Conservation (phyloP, 2,329 filamentous ascomycete genomes). For the Pezicula rhizophila region DNA sequence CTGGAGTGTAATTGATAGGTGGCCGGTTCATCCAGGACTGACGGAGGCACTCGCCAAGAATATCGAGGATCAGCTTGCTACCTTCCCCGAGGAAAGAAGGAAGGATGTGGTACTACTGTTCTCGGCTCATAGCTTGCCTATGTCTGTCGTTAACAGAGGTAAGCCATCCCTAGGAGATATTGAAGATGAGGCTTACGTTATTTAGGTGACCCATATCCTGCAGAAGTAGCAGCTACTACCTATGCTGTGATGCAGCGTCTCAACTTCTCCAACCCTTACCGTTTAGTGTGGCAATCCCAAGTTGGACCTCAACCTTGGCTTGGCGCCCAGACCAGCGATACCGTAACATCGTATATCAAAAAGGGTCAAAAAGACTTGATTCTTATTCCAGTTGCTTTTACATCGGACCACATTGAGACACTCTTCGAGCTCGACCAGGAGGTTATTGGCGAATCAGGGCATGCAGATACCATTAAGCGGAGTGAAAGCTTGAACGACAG, state of each 20-base stretch:
- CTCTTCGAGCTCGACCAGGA: slow-evolving; percentile 91
- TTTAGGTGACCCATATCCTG: slow-evolving; percentile 83
- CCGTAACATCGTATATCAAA: slow-evolving; percentile 81
- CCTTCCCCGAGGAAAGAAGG: slow-evolving; percentile 76
- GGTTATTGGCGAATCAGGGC: slow-evolving; percentile 82
- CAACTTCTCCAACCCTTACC: slow-evolving; percentile 82
- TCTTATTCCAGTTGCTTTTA: slow-evolving; percentile 93
- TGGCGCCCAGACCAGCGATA: slow-evolving; percentile 84
- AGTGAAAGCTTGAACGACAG: slow-evolving; percentile 90
- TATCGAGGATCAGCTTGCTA: slow-evolving; percentile 76
- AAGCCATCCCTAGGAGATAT: slow-evolving; percentile 19
- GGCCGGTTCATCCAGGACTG: slow-evolving; percentile 86
- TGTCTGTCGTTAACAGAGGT: slow-evolving; percentile 95
- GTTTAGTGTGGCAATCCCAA: slow-evolving; percentile 96
- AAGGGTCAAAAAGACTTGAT: slow-evolving; percentile 89
- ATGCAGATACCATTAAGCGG: slow-evolving; percentile 75
- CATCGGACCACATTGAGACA: slow-evolving; percentile 98
- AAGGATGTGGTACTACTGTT: slow-evolving; percentile 83
- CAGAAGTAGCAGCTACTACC: slow-evolving; percentile 92
- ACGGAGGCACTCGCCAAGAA: slow-evolving; percentile 90
- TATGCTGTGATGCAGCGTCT: slow-evolving; percentile 94
- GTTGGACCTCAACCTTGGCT: slow-evolving; percentile 94
- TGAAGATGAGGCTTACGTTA: slow-evolving; percentile 7
- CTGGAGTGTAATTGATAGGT: slow-evolving; percentile 97
- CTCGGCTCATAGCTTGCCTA: slow-evolving; percentile 91